Conservation (phyloP, 176 grass and related monocot genomes). For the Saccharum spontaneum region DNA sequence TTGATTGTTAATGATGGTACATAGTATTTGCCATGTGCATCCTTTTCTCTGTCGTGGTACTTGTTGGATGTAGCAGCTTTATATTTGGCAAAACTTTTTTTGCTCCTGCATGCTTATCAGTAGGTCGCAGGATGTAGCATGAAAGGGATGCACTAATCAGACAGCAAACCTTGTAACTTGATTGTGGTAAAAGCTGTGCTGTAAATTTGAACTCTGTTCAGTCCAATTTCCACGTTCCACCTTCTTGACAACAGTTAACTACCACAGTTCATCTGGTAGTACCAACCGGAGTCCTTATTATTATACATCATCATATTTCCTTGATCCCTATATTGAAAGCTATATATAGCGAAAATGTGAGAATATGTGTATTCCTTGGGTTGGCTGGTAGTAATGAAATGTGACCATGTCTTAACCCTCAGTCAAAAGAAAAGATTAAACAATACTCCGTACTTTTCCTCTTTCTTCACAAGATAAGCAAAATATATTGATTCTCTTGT, state of each 20-base stretch:
- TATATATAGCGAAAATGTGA: not conserved
- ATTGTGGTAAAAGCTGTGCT: constrained; percentile 28
- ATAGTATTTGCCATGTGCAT: constrained; percentile 35
- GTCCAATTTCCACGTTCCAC: not conserved
- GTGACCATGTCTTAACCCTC: not conserved
- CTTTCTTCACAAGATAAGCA: not conserved
- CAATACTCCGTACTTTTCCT: not conserved
- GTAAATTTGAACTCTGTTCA: constrained; percentile 30
- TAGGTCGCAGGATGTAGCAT: constrained; percentile 31
- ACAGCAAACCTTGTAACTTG: constrained; percentile 25
- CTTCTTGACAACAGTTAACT: not conserved
- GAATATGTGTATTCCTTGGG: not conserved
- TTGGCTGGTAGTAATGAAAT: not conserved
- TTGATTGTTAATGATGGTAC: constrained; percentile 25
- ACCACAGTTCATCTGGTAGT: not conserved
- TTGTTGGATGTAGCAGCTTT: constrained; percentile 23
- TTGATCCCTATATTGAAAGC: not conserved
- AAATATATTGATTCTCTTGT: not conserved
- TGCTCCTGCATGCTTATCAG: constrained; percentile 30
- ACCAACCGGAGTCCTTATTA: not conserved
- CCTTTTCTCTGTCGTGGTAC: constrained; percentile 14
- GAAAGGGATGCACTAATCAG: constrained; percentile 21
- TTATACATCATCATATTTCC: not conserved
- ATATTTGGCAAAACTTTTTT: constrained; percentile 26
- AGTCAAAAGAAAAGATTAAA: not conserved